A percentile compares a stretch with the other conserved stretches of the same genome.
phyloP scores from a whole-genome alignment of 306 rosid species.

The Sesbania bispinosa region DNA sequence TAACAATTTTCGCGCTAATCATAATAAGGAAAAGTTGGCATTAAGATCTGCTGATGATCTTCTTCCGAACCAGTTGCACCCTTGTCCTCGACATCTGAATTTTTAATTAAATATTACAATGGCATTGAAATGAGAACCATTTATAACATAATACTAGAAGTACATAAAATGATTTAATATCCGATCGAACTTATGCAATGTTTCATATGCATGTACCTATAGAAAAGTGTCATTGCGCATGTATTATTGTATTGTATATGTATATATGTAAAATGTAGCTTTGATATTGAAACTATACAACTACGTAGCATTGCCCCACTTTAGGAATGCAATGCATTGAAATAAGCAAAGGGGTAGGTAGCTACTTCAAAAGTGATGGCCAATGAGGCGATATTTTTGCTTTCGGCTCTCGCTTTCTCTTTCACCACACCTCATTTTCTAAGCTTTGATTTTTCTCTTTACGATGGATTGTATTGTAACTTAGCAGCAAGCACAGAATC shows the following conservation, averaged over 20 bases:
- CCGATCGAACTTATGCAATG: background rate
- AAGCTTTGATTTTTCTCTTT: slow-evolving; percentile 26
- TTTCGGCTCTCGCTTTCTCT: slow-evolving; percentile 54
- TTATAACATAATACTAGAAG: background rate
- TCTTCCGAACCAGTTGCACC: background rate
- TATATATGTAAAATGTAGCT: background rate
- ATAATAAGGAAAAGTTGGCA: background rate
- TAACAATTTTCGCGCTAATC: too few relatives aligned
- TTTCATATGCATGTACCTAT: background rate
- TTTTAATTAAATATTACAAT: background rate
- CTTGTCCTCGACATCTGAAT: slow-evolving; percentile 7
- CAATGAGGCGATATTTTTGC: slow-evolving; percentile 38
- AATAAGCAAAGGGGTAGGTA: slow-evolving; percentile 33
- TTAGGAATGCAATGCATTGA: slow-evolving; percentile 27
- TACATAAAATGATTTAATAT: background rate
- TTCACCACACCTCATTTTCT: slow-evolving; percentile 24
- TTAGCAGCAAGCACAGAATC: slow-evolving; percentile 26
- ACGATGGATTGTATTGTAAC: background rate
- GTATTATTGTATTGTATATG: too few relatives aligned
- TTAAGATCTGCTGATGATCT: background rate
- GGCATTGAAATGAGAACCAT: background rate
- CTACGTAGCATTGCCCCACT: background rate
- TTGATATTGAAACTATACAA: background rate
- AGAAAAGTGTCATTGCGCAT: background rate
- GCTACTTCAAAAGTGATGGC: slow-evolving; percentile 39